phyloP scores from a whole-genome alignment of 2,329 filamentous ascomycete species.

The Hymenoscyphus fructigenus region DNA sequence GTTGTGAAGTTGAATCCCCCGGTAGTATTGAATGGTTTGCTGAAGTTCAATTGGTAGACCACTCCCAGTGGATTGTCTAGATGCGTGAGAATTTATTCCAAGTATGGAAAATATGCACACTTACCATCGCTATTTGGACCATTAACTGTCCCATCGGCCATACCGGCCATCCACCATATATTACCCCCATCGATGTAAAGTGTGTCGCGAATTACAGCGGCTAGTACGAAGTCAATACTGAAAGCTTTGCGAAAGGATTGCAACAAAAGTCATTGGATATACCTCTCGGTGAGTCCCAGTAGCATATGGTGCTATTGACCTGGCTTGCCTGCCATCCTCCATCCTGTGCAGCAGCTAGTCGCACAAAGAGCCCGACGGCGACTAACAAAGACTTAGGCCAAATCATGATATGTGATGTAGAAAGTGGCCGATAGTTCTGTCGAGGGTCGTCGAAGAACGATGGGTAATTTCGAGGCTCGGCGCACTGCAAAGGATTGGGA shows the following conservation, averaged over 20 bases:
- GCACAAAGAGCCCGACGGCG: constrained; percentile 25
- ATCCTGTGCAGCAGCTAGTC: constrained; percentile 43
- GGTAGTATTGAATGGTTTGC: constrained; percentile 51
- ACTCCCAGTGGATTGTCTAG: constrained; percentile 52
- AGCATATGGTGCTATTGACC: constrained; percentile 58
- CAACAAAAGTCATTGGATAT: constrained; percentile 26
- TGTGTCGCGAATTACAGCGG: constrained; percentile 57
- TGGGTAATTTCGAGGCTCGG: constrained; percentile 13
- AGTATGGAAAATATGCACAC: constrained; percentile 21
- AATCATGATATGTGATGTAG: constrained; percentile 23
- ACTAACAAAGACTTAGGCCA: constrained; percentile 17
- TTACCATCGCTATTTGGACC: constrained; percentile 43
- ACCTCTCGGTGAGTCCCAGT: constrained; percentile 49
- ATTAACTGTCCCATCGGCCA: constrained; percentile 45
- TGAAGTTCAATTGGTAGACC: constrained; percentile 60
- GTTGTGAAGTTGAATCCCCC: constrained; percentile 50
- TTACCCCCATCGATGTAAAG: constrained; percentile 65
- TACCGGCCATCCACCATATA: constrained; percentile 52
- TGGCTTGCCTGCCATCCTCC: constrained; percentile 51
- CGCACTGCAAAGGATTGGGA: constrained; percentile 14
- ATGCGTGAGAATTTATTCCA: constrained; percentile 12
- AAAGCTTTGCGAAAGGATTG: background rate
- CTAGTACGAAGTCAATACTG: constrained; percentile 38
- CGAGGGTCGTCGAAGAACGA: constrained; percentile 13
- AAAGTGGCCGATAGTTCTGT: background rate